phyloP scores from a whole-genome alignment of 139 green algal species.

The Chlamydomonas eustigma region DNA sequence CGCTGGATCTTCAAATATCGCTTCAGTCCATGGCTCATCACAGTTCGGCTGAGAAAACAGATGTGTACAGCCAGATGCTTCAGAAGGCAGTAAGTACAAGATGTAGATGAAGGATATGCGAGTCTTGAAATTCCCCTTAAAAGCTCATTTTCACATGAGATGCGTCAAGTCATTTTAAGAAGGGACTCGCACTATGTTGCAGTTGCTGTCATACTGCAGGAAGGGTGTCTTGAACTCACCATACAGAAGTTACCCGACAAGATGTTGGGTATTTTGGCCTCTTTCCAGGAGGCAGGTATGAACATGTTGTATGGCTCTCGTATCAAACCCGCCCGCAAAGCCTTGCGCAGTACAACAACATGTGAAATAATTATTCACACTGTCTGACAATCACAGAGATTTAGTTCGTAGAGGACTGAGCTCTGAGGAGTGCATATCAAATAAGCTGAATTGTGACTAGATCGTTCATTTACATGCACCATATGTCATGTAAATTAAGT shows the following conservation, averaged over 20 bases:
- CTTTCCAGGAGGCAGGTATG: not conserved
- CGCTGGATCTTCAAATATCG: not conserved
- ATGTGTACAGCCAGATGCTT: not conserved
- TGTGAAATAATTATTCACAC: too few relatives aligned
- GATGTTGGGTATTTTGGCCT: slow-evolving; percentile 3
- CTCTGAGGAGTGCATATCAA: too few relatives aligned
- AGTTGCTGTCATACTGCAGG: not conserved
- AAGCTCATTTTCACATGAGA: not conserved
- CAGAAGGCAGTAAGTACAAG: not conserved
- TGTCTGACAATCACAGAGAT: too few relatives aligned
- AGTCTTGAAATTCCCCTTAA: not conserved
- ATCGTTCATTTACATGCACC: too few relatives aligned
- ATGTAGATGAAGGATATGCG: not conserved
- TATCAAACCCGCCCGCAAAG: slow-evolving; percentile 8
- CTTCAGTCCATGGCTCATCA: slow-evolving; percentile 15
- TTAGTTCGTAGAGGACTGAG: too few relatives aligned
- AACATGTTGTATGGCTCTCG: not conserved
- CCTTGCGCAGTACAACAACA: too few relatives aligned
- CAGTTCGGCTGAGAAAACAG: slow-evolving; percentile 14
- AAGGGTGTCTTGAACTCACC: slow-evolving; percentile 2
- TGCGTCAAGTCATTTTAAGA: not conserved
- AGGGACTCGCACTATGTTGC: not conserved
- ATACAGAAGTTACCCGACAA: slow-evolving; percentile 16
- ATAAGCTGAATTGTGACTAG: too few relatives aligned
- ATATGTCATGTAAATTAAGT: too few relatives aligned